Percentiles rank a stretch among this genome's conserved stretches.
Evolutionary conservation across 495 filamentous ascomycete species (phyloP).

Genomic region (Staphylotrichum longicolle): DNA sequence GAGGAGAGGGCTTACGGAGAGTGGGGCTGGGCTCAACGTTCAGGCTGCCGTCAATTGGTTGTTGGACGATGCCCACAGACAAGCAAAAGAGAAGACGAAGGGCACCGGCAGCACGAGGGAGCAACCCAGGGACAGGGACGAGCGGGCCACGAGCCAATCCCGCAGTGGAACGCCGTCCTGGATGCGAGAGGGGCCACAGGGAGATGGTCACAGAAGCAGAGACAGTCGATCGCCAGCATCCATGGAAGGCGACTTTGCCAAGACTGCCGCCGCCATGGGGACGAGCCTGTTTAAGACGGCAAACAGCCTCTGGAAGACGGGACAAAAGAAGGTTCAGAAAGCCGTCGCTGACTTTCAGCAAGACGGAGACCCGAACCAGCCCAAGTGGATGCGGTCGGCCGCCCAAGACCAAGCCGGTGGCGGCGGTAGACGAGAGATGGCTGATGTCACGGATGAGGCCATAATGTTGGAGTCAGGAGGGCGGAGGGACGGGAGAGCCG

Average conservation of each 20-base stretch:
- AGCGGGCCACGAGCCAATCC: slow-evolving; percentile 35
- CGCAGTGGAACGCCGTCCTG: slow-evolving; percentile 39
- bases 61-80: slow-evolving; percentile 81
- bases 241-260: slow-evolving; percentile 72
- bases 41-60: slow-evolving; percentile 88
- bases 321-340: slow-evolving; percentile 91
- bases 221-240: slow-evolving; percentile 57
- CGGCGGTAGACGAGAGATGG: slow-evolving; percentile 17
- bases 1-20: slow-evolving; percentile 71
- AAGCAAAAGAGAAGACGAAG: slow-evolving; percentile 56
- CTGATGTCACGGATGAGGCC: slow-evolving; percentile 78
- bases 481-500: slow-evolving; percentile 43
- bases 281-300: slow-evolving; percentile 89
- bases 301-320: slow-evolving; percentile 87
- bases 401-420: slow-evolving; percentile 37
- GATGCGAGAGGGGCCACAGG: slow-evolving; percentile 34
- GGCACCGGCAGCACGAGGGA: slow-evolving; percentile 29
- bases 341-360: slow-evolving; percentile 87
- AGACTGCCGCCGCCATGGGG: slow-evolving; percentile 77
- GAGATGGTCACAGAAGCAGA: slow-evolving; percentile 47
- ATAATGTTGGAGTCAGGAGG: slow-evolving; percentile 75
- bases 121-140: slow-evolving; percentile 21
- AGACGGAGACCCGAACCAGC: slow-evolving; percentile 72
- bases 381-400: slow-evolving; percentile 89
- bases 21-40: slow-evolving; percentile 73